Evolutionary conservation across 345 rosid genomes (phyloP).

Genomic region (Durio zibethinus): DNA sequence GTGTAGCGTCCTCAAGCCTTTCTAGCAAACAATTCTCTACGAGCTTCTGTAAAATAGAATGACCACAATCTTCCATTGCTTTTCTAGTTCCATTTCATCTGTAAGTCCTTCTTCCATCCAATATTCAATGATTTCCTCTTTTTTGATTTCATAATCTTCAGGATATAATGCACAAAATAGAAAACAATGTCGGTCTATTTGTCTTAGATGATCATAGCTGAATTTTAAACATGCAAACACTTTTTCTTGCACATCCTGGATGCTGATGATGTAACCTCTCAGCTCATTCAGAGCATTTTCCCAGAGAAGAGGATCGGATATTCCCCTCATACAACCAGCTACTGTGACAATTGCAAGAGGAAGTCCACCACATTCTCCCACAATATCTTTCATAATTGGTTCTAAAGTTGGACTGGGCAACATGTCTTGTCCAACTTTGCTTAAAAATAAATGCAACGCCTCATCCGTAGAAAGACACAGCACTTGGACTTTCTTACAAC

Average conservation of each 20-base stretch:
- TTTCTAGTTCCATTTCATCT: background rate
- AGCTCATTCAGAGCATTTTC: background rate
- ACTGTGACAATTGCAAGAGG: too few relatives aligned
- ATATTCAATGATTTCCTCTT: constrained; percentile 15
- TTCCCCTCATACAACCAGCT: too few relatives aligned
- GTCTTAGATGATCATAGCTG: constrained; percentile 15
- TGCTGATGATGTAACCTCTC: background rate
- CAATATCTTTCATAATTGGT: too few relatives aligned
- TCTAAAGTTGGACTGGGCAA: too few relatives aligned
- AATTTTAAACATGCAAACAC: background rate
- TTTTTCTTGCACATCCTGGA: background rate
- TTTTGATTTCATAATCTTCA: background rate
- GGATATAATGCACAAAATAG: constrained; percentile 24
- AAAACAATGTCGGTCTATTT: constrained; percentile 15
- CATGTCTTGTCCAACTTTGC: too few relatives aligned
- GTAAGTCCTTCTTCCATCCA: constrained; percentile 22
- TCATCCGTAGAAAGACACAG: background rate
- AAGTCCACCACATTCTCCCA: too few relatives aligned
- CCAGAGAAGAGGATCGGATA: too few relatives aligned
- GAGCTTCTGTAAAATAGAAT: constrained; percentile 14
- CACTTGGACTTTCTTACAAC: background rate
- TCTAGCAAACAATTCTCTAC: constrained; percentile 20
- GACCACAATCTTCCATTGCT: constrained; percentile 6
- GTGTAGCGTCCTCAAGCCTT: rapidly evolving
- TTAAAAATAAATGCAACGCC: too few relatives aligned